Base-by-base conservation (phyloP, 805 yeast species). In the Kodamaea hsintzibuensis region DNA sequence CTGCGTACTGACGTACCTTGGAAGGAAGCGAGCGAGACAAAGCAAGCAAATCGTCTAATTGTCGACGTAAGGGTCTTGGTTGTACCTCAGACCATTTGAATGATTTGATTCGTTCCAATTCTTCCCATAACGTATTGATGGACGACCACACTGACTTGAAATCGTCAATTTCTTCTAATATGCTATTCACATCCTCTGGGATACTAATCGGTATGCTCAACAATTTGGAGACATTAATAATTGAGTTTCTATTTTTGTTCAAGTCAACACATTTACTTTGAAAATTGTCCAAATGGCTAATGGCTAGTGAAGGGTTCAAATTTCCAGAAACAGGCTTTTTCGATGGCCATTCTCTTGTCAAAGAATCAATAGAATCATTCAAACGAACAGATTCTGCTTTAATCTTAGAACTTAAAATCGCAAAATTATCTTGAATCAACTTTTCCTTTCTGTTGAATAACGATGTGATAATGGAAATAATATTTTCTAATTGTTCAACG, bases 81-180 rank as follows among this genome's bases (percentile, higher is more conserved):
- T 75, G 74, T 2, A 83, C 62, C 0, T 73, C 69, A 0, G 55
- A 33, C 96, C 96, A 90, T 2, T 65, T 64, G 1, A 67, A 61
- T 1, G 54, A 53, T 42, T 78, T 75, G 16, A 85, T 56, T 3
- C 69, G 72, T 17, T 76, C 74, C 2, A 87, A 62, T 0, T 76
- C 66, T 4, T 68, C 68, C 78, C 83, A 80, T 1, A 88, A 66
- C 0, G 76, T 65, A 45, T 82, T 80, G 37, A 90, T 73, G 0
- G 86, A 73, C 0, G 74, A 61, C 96, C 96, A 89, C 1, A 87
- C 90, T 0, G 78, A 62, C 54, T 74, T 79, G 38, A 86, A 74
- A 47, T 86, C 88, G 0, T 59, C 53, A 1, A 88, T 68, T 57
- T 89, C 95, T 2, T 74, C 78, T 0, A 64, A 18, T 2, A 79